Percentiles rank a stretch among this genome's conserved stretches.
Evolutionary conservation across 768 basidiomycete genomes (phyloP).

Genomic region (Royoungia palumana): DNA sequence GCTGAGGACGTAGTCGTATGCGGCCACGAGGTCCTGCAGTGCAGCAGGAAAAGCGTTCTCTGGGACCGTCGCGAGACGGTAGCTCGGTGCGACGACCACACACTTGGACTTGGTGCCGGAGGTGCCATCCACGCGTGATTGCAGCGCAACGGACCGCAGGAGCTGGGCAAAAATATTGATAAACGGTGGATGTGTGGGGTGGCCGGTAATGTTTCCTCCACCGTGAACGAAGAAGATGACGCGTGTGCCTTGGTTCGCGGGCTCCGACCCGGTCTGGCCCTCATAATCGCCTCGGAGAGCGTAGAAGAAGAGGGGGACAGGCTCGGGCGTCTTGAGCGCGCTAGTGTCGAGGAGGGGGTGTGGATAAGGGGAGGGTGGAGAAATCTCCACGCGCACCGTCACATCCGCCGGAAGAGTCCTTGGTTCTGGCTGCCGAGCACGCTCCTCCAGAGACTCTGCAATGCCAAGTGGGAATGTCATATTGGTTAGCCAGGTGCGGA

Average conservation of each 20-base stretch:
- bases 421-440: conserved; percentile 1
- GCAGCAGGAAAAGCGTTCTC: conserved; percentile 16
- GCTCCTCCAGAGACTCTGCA: conserved; percentile 14
- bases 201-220: conserved; percentile 4
- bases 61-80: conserved; percentile 10
- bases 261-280: too few species aligned
- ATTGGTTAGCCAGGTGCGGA: not conserved
- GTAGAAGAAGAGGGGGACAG: conserved; percentile 5
- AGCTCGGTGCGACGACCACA: conserved; percentile 10
- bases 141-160: not conserved
- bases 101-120: not conserved
- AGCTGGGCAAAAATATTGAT: conserved; percentile 1
- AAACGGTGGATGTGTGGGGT: not conserved
- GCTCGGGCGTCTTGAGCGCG: not conserved
- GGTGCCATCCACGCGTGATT: not conserved
- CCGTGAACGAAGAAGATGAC: conserved; percentile 6
- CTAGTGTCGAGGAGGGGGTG: not conserved
- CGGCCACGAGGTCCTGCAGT: conserved; percentile 12
- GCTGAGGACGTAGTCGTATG: conserved; percentile 10
- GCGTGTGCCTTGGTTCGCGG: not conserved
- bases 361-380: not conserved
- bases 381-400: conserved; percentile 10
- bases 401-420: conserved; percentile 9
- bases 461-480: not conserved
- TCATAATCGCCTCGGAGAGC: not conserved